These are phyloP conservation scores for Xylaria acuta DNA, from an alignment of 495 filamentous ascomycete species.

Conservation along the genomic window DNA sequence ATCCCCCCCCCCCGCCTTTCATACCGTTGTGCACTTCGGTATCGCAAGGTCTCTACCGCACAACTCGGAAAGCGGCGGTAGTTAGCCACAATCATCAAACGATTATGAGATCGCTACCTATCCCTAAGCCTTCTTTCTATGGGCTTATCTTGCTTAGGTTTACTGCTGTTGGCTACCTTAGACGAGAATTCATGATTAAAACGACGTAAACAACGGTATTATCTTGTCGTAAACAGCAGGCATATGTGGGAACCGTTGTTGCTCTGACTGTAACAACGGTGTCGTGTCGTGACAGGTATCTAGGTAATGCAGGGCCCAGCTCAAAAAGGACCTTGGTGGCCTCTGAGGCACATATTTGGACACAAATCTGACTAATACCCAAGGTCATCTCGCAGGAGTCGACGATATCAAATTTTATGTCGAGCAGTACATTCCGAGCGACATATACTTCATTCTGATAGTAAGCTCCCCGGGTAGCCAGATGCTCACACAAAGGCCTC, in stretches of 20 bases:
- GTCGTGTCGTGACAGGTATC: not conserved
- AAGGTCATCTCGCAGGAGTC: not conserved
- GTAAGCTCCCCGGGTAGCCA: too few relatives aligned
- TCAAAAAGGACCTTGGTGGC: not conserved
- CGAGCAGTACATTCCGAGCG: too few relatives aligned
- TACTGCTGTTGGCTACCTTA: too few relatives aligned
- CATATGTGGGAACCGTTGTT: not conserved
- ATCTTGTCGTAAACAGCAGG: not conserved
- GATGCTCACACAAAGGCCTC: too few relatives aligned
- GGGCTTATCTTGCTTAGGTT: too few relatives aligned
- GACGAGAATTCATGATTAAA: too few relatives aligned
- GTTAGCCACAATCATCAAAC: not conserved
- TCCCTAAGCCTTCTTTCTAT: not conserved
- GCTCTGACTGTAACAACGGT: not conserved
- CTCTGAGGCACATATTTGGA: not conserved
- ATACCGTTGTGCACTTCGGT: not conserved
- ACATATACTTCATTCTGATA: too few relatives aligned
- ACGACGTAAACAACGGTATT: not conserved
- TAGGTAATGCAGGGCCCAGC: not conserved
- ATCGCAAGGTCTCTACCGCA: not conserved
- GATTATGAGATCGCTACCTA: not conserved
- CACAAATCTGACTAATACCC: too few relatives aligned
- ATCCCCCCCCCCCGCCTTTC: too few relatives aligned
- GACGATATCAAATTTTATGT: not conserved
- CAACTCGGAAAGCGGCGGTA: not conserved